Conservation (phyloP, 164 flowering plant genomes). For the Taxillus chinensis region DNA sequence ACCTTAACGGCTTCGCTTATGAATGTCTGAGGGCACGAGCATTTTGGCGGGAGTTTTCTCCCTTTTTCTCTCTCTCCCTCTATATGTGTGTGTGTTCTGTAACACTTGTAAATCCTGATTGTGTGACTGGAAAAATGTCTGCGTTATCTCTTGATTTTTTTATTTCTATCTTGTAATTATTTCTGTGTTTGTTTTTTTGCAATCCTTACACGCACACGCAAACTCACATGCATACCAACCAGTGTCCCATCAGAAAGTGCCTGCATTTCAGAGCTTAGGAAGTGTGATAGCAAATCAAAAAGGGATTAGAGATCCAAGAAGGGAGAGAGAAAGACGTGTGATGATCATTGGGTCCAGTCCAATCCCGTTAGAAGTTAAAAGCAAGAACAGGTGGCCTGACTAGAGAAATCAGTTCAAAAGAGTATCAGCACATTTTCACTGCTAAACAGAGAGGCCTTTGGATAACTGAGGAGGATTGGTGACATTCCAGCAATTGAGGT, state of each 20-base stretch:
- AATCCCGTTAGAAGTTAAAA: too few species aligned
- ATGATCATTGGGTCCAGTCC: too few species aligned
- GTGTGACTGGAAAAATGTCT: constrained; percentile 35
- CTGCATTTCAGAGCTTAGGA: constrained; percentile 26
- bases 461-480: constrained; percentile 43
- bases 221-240: constrained; percentile 52
- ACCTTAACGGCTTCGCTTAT: too few species aligned
- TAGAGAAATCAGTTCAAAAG: neutral
- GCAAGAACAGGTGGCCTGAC: too few species aligned
- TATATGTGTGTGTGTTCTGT: too few species aligned
- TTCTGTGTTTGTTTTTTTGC: constrained; percentile 53
- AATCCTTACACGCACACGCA: constrained; percentile 74
- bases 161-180: constrained; percentile 71
- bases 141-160: constrained; percentile 79
- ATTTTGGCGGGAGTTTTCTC: too few species aligned
- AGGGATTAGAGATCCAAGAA: neutral
- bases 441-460: constrained; percentile 72
- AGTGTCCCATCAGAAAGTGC: constrained; percentile 48
- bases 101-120: neutral
- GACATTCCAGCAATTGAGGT: too few species aligned
- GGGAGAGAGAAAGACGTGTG: too few species aligned
- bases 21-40: too few species aligned
- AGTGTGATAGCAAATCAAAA: too few species aligned
- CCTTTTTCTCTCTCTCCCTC: too few species aligned
- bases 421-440: constrained; percentile 43